These are phyloP conservation scores for Dimargaris xerosporica DNA, from an alignment of 192 early-diverging fungal species.

Conservation along the genomic window DNA sequence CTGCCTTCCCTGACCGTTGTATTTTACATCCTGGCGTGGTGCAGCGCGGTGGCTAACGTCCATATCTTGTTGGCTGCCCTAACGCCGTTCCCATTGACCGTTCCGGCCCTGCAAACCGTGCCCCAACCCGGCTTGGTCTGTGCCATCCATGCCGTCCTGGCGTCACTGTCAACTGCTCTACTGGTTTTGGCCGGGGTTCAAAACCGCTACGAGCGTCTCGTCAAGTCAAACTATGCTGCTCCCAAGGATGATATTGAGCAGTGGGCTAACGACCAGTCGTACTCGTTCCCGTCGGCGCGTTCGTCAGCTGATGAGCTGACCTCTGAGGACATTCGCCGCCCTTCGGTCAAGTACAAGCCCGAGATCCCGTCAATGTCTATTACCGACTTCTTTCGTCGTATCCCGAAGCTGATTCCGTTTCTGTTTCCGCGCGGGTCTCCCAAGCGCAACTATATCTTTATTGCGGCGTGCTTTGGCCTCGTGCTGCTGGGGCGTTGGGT, in stretches of 20 bases:
- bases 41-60: neutral
- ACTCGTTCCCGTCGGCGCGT: neutral
- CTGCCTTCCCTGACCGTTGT: neutral
- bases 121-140: too few relatives aligned
- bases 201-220: neutral
- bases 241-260: neutral
- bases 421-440: slow-evolving; percentile 60
- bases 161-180: neutral
- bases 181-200: neutral
- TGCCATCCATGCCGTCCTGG: too few relatives aligned
- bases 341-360: slow-evolving; percentile 11
- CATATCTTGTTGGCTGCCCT: too few relatives aligned
- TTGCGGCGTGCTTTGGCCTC: slow-evolving; percentile 50
- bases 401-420: slow-evolving; percentile 59
- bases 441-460: slow-evolving; percentile 40
- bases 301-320: neutral
- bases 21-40: neutral
- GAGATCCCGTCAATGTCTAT: slow-evolving; percentile 12
- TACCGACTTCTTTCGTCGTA: slow-evolving; percentile 31
- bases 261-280: neutral
- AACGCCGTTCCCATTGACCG: too few relatives aligned
- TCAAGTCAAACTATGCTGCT: neutral
- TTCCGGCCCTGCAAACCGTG: too few relatives aligned
- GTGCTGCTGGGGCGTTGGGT: slow-evolving; percentile 49
- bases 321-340: neutral